These are phyloP conservation scores for Podosphaera aphanis DNA, from an alignment of 2,329 filamentous ascomycete species.

Conservation along the genomic window DNA sequence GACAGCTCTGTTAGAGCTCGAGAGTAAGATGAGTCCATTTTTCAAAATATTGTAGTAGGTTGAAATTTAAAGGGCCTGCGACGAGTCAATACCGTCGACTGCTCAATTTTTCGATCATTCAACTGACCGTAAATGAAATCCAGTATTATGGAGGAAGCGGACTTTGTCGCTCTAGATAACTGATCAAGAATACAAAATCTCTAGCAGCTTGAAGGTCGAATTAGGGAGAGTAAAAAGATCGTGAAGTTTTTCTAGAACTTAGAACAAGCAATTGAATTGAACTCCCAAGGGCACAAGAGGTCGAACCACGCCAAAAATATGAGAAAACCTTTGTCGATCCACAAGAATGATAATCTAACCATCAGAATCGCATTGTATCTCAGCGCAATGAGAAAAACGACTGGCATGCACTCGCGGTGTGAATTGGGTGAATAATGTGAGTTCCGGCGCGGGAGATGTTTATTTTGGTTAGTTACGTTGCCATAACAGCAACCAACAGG, in stretches of 20 bases:
- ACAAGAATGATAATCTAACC: background rate
- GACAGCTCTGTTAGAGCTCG: constrained; percentile 76
- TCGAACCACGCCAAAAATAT: background rate
- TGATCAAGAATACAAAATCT: background rate
- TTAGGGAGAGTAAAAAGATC: background rate
- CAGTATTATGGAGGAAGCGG: background rate
- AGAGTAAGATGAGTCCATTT: constrained; percentile 30
- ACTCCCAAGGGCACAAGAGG: background rate
- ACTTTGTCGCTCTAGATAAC: background rate
- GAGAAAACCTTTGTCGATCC: background rate
- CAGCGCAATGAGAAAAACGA: background rate
- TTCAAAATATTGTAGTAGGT: constrained; percentile 17
- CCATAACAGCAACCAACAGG: background rate
- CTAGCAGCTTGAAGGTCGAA: background rate
- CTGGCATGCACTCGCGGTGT: background rate
- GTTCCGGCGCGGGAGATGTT: background rate
- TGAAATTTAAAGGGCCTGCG: background rate
- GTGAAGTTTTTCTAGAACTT: background rate
- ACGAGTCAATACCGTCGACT: background rate
- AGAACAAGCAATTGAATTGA: background rate
- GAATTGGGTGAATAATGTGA: background rate
- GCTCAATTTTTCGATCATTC: background rate
- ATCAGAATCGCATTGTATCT: background rate
- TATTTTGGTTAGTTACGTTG: background rate
- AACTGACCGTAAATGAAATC: background rate